Conservation (phyloP, 805 yeast species). For the Tanozyma kutaoensis region DNA sequence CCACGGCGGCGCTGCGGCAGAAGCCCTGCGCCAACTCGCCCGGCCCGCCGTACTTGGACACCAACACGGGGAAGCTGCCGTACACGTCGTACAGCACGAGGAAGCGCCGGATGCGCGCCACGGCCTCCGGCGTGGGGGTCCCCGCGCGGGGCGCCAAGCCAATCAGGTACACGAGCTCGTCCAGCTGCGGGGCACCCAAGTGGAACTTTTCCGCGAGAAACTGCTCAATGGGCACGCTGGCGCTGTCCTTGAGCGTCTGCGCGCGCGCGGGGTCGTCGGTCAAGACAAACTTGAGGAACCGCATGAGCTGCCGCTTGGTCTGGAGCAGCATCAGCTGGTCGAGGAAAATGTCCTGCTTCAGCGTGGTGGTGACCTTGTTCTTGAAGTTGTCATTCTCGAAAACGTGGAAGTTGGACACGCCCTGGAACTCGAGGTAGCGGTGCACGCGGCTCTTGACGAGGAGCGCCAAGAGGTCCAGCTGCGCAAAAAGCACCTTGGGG, state of each 20-base stretch:
- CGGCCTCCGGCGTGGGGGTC: constrained; percentile 59
- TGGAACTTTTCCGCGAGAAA: constrained; percentile 58
- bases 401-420: constrained; percentile 82
- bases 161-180: constrained; percentile 75
- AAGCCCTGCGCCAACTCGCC: constrained; percentile 95
- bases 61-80: constrained; percentile 88
- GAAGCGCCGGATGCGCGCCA: constrained; percentile 73
- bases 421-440: constrained; percentile 84
- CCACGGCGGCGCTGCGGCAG: constrained; percentile 96
- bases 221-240: constrained; percentile 38
- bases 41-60: constrained; percentile 89
- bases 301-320: constrained; percentile 80
- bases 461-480: constrained; percentile 72
- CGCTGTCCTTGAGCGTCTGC: constrained; percentile 43
- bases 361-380: constrained; percentile 45
- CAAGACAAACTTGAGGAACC: constrained; percentile 76
- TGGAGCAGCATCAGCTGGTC: constrained; percentile 64
- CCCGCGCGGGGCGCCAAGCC: constrained; percentile 59
- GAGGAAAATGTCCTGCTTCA: constrained; percentile 89
- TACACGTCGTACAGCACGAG: constrained; percentile 78
- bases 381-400: constrained; percentile 86
- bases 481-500: constrained; percentile 81
- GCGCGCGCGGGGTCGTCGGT: constrained; percentile 49
- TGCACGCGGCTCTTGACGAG: constrained; percentile 78
- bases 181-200: constrained; percentile 59